Base-by-base conservation (phyloP, 352 stramenopile species). In the Aphanomyces euteiches region DNA sequence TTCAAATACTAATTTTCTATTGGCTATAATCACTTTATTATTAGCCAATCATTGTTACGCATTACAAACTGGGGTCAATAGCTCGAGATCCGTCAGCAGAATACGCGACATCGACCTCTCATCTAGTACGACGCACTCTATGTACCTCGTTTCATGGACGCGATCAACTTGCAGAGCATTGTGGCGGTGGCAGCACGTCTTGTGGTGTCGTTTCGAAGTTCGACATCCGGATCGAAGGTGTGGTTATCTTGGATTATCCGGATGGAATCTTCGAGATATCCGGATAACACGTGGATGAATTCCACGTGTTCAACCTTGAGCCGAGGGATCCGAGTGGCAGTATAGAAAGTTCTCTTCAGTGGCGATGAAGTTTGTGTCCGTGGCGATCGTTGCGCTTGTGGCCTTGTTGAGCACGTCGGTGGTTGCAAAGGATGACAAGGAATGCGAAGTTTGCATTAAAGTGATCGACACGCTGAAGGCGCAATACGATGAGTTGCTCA, bases 371-470 rank as follows among this genome's bases (percentile, higher is more conserved):
- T n/a, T 70, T 5, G 28, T 60, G 15, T 53, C 47, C 64, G 12
- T 70, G n/a, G 50, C 40, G 19, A 50, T 61, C 50, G 74, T 94
- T n/a, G 78, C 85, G 53, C 81, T 85, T 47, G 65, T 96, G 45
- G 73, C 86, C 53, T 73, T 89, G 40, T 72, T 69, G 43, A 72
- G 75, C 3, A 58, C 75, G 13, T 70, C 78, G 3, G 50, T 68
- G 13, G 82, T 81, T 3, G 79, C 82, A 19, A 82, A 80, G 12
- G 89, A 95, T 48, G 67, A 82, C 69, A 89, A 90, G 75, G 88
- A 97, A 37, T 98, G 92, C 73, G 91, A 97, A 96, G 93, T 98
- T 39, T 98, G 93, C 70, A 77, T 97, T 48, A 96, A 93, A 78
- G 89, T 98, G 39, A 79, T 98, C 28, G 76, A 97, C 58, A 80